Evolutionary conservation across 768 basidiomycete genomes (phyloP), one percentile per base, ranked within the genome.

Genomic region (Tulasnella sp.): DNA sequence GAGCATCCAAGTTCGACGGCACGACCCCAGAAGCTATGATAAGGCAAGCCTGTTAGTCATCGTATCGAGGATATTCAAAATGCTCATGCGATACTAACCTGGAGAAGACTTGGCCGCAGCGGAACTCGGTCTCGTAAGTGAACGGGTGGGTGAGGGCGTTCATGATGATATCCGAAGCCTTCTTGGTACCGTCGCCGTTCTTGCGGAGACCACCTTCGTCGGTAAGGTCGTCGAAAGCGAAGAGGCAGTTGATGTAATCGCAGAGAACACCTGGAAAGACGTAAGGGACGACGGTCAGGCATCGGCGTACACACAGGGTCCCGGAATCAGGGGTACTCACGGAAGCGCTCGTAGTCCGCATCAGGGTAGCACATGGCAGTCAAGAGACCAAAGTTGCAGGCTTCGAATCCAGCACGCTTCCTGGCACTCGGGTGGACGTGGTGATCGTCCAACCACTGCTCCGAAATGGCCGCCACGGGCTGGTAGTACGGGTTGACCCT

Each of bases 361-460:
- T 89, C 86, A 28, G 92, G 88, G 84, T 93, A 93, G 87, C 89
- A 91, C 90, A 91, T 90, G 54, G 91, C 88, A n/a, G 92, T 90
- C 82, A 95, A 89, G 77, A 90, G 89, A 69, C 94, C 79, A 44
- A 80, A 74, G 75, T 80, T 80, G 54, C 72, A 72, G 14, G 76
- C 78, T 16, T 50, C 72, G 37, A 75, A 79, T 7, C 40, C 72
- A 16, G 69, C 69, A n/a, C 78, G 78, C 46, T 64, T 79, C 72
- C 72, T 80, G 12, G 64, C 40, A 28, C 50, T 75, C 24, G 78
- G 73, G n/a, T 78, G 78, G 37, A 73, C 76, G 37, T 31, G 22
- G 12, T 28, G 28, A 16, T 78, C 58, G 40, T 54, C 37, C 31
- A 81, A 60, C 81, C 81, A 81, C 40, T 79, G 28, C n/a, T 80